A percentile compares a stretch with the other conserved stretches of the same genome.
phyloP scores from a whole-genome alignment of 2,329 filamentous ascomycete genomes.

The Beauveria asiatica region DNA sequence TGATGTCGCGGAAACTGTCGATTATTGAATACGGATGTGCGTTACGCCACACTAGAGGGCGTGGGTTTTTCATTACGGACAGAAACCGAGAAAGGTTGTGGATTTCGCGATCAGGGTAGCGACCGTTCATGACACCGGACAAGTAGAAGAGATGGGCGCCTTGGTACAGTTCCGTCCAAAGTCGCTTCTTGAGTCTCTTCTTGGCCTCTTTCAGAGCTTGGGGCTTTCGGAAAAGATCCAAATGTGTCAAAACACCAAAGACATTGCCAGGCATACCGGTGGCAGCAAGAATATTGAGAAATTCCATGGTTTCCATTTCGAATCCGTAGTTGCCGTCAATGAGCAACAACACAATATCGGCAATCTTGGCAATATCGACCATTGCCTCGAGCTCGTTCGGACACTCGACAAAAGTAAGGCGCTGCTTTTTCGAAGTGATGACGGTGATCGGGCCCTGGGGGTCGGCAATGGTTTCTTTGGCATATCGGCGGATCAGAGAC shows the following conservation, averaged over 20 bases:
- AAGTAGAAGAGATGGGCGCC: constrained; percentile 96
- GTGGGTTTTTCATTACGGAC: constrained; percentile 97
- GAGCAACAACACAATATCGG: constrained; percentile 94
- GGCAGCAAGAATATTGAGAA: constrained; percentile 84
- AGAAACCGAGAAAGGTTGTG: constrained; percentile 93
- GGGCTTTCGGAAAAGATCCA: constrained; percentile 91
- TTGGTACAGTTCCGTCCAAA: constrained; percentile 96
- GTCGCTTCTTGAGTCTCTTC: constrained; percentile 88
- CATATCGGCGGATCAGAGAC: constrained; percentile 85
- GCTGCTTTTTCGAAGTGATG: constrained; percentile 90
- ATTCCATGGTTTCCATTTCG: constrained; percentile 99
- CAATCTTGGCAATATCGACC: constrained; percentile 95
- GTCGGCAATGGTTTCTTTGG: constrained; percentile 86
- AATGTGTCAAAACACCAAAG: constrained; percentile 91
- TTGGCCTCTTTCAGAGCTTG: constrained; percentile 88
- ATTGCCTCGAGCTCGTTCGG: constrained; percentile 94
- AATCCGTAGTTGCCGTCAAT: constrained; percentile 99
- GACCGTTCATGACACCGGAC: constrained; percentile 89
- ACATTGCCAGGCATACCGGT: constrained; percentile 98
- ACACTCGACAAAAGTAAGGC: constrained; percentile 92
- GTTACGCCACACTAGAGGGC: constrained; percentile 94
- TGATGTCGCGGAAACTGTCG: constrained; percentile 92
- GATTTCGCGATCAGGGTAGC: constrained; percentile 93
- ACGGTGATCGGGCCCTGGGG: constrained; percentile 91
- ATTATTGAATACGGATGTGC: constrained; percentile 89